Evolutionary conservation across 345 rosid species (phyloP).

Genomic region (Murraya paniculata): DNA sequence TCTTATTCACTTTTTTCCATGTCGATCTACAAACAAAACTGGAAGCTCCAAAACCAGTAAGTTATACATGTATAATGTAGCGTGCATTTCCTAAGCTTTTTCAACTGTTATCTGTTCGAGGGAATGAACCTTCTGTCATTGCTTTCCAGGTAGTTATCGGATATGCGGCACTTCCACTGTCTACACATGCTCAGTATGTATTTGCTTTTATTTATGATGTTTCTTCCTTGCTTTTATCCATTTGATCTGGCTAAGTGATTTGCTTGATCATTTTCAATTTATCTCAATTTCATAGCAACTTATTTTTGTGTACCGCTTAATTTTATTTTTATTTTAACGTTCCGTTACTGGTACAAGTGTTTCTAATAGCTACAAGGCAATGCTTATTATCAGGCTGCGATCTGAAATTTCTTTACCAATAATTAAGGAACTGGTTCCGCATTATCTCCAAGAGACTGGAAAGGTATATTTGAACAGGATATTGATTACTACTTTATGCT

Average conservation of each 20-base stretch:
- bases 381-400: conserved; percentile 57
- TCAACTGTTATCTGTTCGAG: conserved; percentile 2
- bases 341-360: neutral
- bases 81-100: neutral
- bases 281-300: neutral
- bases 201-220: conserved; percentile 12
- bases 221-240: conserved; percentile 4
- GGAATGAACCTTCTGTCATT: conserved; percentile 13
- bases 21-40: conserved; percentile 96
- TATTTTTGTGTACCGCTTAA: conserved; percentile 6
- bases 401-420: conserved; percentile 95
- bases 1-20: conserved; percentile 92
- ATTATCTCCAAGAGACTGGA: conserved; percentile 87
- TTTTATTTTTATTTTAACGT: neutral
- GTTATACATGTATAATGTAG: conserved; percentile 5
- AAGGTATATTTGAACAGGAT: conserved; percentile 54
- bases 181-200: conserved; percentile 90
- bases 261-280: neutral
- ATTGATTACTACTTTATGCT: neutral
- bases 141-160: conserved; percentile 79
- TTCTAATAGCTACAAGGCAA: conserved; percentile 4
- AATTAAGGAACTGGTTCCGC: conserved; percentile 91
- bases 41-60: conserved; percentile 98
- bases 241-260: conserved; percentile 5
- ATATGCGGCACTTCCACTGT: conserved; percentile 87